These are phyloP conservation scores for Scorias spongiosa DNA, from an alignment of 2,329 filamentous ascomycete species.

Conservation along the genomic window DNA sequence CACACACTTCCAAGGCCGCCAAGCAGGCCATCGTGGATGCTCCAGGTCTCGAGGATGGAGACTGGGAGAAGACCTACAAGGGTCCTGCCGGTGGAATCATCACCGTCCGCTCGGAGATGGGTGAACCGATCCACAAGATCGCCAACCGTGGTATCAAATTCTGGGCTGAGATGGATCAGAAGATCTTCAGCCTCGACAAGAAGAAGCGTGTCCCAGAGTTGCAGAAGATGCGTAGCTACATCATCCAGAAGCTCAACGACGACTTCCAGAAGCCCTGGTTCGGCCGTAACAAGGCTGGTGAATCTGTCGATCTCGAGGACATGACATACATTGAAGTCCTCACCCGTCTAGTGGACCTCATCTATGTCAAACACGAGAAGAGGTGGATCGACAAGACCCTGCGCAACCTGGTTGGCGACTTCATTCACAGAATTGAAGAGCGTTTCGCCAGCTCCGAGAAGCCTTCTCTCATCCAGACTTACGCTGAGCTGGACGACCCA, in stretches of 20 bases:
- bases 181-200: conserved; percentile 93
- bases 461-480: conserved; percentile 77
- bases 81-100: conserved; percentile 83
- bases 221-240: conserved; percentile 76
- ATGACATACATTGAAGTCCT: conserved; percentile 91
- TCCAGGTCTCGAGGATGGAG: conserved; percentile 60
- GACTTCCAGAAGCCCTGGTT: conserved; percentile 98
- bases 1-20: conserved; percentile 70
- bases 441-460: conserved; percentile 65
- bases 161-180: conserved; percentile 98
- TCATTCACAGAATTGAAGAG: conserved; percentile 92
- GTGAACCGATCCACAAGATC: conserved; percentile 96
- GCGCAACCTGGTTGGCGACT: conserved; percentile 73
- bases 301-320: conserved; percentile 77
- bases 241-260: conserved; percentile 89
- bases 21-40: conserved; percentile 86
- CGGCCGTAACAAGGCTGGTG: conserved; percentile 63
- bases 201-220: conserved; percentile 80
- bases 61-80: conserved; percentile 92
- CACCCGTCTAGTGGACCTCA: conserved; percentile 71
- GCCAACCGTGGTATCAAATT: conserved; percentile 90
- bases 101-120: conserved; percentile 97
- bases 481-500: conserved; percentile 72
- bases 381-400: conserved; percentile 86
- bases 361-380: conserved; percentile 80